Conservation (phyloP, 176 grass and related monocot genomes). For the Thinopyrum elongatum region DNA sequence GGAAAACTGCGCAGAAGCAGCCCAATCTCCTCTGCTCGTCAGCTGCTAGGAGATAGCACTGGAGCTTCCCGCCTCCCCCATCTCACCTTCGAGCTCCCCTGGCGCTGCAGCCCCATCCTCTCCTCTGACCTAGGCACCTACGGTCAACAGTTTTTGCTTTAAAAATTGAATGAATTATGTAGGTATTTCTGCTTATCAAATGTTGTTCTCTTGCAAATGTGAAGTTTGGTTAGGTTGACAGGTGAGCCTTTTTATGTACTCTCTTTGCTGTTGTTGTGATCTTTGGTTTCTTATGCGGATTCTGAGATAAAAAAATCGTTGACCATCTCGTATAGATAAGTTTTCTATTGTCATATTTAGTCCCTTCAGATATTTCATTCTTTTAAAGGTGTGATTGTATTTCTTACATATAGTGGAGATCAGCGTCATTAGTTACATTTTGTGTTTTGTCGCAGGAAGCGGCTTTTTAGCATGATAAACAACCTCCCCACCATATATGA, state of each 20-base stretch:
- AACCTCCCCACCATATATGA: slow-evolving; percentile 96
- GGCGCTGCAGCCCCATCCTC: no score
- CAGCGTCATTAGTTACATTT: not conserved
- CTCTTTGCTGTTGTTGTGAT: not conserved
- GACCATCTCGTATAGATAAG: not conserved
- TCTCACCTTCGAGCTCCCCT: no score
- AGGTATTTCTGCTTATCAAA: not conserved
- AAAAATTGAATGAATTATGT: slow-evolving; percentile 6
- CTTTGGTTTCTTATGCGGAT: not conserved
- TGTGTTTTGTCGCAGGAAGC: slow-evolving; percentile 62
- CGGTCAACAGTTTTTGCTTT: not conserved
- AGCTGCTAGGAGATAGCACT: not conserved
- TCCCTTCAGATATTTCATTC: not conserved
- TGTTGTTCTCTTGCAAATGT: not conserved
- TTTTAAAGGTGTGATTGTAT: not conserved
- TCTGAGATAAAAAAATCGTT: not conserved
- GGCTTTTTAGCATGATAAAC: slow-evolving; percentile 93
- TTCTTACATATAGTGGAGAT: not conserved
- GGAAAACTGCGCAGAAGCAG: no score
- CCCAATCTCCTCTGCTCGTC: not conserved
- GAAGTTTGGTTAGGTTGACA: not conserved
- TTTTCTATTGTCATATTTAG: not conserved
- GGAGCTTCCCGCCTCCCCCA: no score
- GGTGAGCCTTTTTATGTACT: not conserved
- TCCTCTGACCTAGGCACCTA: not conserved